These are phyloP conservation scores for Metschnikowia reukaufii DNA, from an alignment of 805 yeast species.

Conservation along the genomic window DNA sequence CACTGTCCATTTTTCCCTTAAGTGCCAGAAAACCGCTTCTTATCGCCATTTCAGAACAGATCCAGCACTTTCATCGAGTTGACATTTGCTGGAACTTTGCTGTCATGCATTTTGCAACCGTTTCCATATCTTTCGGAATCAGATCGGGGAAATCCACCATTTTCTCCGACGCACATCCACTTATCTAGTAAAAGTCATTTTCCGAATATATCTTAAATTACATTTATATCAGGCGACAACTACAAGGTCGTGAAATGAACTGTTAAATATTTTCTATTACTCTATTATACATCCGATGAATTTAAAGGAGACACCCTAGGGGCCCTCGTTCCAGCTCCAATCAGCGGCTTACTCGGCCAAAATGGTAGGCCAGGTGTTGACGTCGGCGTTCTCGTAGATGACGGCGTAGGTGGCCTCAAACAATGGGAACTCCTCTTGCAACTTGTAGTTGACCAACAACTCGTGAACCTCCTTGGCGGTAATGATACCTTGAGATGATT, in stretches of 20 bases:
- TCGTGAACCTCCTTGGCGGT: slow-evolving; percentile 50
- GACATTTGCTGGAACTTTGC: too few relatives aligned
- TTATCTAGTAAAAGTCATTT: too few relatives aligned
- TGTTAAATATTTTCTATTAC: slow-evolving; percentile 5
- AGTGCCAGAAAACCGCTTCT: too few relatives aligned
- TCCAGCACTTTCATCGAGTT: too few relatives aligned
- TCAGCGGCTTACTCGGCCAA: slow-evolving; percentile 28
- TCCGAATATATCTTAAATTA: too few relatives aligned
- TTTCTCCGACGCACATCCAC: too few relatives aligned
- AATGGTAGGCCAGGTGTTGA: slow-evolving; percentile 42
- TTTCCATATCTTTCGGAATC: too few relatives aligned
- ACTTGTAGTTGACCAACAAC: slow-evolving; percentile 36
- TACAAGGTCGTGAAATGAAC: neutral
- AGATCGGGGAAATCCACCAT: too few relatives aligned
- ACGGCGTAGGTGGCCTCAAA: slow-evolving; percentile 48
- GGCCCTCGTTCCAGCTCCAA: slow-evolving; percentile 6
- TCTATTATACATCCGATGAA: slow-evolving; percentile 13
- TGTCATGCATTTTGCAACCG: too few relatives aligned
- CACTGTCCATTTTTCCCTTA: too few relatives aligned
- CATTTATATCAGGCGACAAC: too few relatives aligned
- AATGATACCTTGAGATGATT: slow-evolving; percentile 47
- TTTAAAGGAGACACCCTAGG: neutral
- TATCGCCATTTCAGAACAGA: too few relatives aligned
- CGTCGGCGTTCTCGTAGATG: slow-evolving; percentile 40
- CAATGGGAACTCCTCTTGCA: slow-evolving; percentile 41